Conservation (phyloP, 169 alveolate species). For the Pseudocohnilembus persalinus region DNA sequence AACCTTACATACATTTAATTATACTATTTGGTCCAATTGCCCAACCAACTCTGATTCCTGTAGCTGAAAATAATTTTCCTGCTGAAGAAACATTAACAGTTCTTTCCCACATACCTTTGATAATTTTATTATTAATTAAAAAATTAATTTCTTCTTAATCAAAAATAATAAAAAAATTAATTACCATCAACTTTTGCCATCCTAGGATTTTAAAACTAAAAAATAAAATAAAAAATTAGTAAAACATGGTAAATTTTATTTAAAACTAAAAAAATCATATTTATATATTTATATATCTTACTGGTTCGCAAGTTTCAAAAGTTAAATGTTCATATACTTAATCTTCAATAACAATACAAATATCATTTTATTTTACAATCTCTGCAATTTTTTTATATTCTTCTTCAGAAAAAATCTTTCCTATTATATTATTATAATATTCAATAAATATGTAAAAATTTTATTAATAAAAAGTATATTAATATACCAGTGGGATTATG, state of each 20-base stretch:
- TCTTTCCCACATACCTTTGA: slow-evolving; percentile 65
- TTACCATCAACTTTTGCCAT: too few species aligned
- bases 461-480: slow-evolving; percentile 47
- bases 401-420: slow-evolving; percentile 64
- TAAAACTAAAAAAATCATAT: too few species aligned
- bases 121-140: too few species aligned
- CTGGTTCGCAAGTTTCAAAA: slow-evolving; percentile 55
- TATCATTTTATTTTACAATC: slow-evolving; percentile 58
- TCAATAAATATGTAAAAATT: slow-evolving; percentile 62
- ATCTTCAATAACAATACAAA: slow-evolving; percentile 62
- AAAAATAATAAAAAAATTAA: too few species aligned
- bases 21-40: slow-evolving; percentile 67
- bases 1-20: slow-evolving; percentile 47
- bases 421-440: slow-evolving; percentile 75
- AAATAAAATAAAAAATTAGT: too few species aligned
- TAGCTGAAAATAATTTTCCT: slow-evolving; percentile 71
- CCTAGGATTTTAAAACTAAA: slow-evolving; percentile 16
- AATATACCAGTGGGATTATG: slow-evolving; percentile 74
- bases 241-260: too few species aligned
- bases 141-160: too few species aligned
- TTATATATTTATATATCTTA: too few species aligned
- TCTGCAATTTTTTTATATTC: slow-evolving; percentile 64
- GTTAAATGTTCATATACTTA: slow-evolving; percentile 77
- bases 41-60: slow-evolving; percentile 85
- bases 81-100: slow-evolving; percentile 70